These are phyloP conservation scores for Stemphylium lycopersici DNA, from an alignment of 2,329 filamentous ascomycete species.

Conservation along the genomic window DNA sequence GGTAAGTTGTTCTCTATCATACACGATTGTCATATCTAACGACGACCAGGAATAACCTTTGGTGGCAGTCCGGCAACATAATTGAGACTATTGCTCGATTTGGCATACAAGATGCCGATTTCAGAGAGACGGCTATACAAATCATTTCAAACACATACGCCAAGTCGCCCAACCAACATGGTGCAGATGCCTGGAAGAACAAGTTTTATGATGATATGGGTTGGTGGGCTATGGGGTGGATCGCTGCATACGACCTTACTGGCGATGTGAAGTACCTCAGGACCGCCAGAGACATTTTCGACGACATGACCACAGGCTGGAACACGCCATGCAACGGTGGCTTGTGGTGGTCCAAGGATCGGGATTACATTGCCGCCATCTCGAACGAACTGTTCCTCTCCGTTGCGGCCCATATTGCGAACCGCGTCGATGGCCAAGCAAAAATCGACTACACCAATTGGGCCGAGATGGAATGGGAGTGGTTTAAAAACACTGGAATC, in stretches of 20 bases:
- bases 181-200: constrained; percentile 53
- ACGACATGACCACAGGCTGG: constrained; percentile 61
- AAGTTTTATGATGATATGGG: constrained; percentile 66
- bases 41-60: constrained; percentile 28
- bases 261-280: constrained; percentile 60
- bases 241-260: constrained; percentile 63
- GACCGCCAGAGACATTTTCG: constrained; percentile 60
- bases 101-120: constrained; percentile 35
- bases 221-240: constrained; percentile 69
- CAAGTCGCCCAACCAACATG: constrained; percentile 36
- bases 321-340: constrained; percentile 57
- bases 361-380: constrained; percentile 61
- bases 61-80: constrained; percentile 49
- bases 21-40: constrained; percentile 1
- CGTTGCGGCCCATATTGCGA: constrained; percentile 60
- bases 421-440: constrained; percentile 51
- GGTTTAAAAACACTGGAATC: constrained; percentile 59
- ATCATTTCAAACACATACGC: constrained; percentile 44
- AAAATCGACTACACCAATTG: constrained; percentile 55
- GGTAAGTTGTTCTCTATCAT: constrained; percentile 26
- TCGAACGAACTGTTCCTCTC: constrained; percentile 65
- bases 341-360: constrained; percentile 63
- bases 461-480: constrained; percentile 60
- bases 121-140: constrained; percentile 35
- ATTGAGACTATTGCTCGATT: constrained; percentile 43